These are phyloP conservation scores for Populus simonii DNA, from an alignment of 345 rosid species.

Conservation along the genomic window DNA sequence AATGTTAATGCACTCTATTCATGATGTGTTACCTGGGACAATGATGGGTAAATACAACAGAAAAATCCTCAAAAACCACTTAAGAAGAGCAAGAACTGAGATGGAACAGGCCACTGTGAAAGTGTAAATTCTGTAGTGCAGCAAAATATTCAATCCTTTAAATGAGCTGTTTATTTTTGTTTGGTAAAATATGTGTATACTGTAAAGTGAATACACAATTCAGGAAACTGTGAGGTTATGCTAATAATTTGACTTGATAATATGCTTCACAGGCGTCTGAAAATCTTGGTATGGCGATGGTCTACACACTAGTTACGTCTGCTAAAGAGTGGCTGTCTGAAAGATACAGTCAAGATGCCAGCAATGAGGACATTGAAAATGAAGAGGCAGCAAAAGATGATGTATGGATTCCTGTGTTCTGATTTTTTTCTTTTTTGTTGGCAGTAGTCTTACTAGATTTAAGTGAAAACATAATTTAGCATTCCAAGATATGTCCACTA, in stretches of 20 bases:
- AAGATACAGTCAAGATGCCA: slow-evolving; percentile 58
- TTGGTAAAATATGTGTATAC: neutral
- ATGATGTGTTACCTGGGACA: neutral
- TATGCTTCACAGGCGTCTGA: slow-evolving; percentile 63
- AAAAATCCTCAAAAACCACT: neutral
- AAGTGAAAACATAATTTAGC: neutral
- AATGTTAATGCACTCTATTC: neutral
- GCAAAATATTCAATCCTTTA: neutral
- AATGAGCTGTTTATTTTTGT: neutral
- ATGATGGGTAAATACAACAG: neutral
- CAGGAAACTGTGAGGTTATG: slow-evolving; percentile 2
- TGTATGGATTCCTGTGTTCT: slow-evolving; percentile 38
- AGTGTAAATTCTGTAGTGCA: neutral
- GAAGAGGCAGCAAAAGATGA: slow-evolving; percentile 78
- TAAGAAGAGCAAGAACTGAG: neutral
- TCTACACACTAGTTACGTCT: slow-evolving; percentile 81
- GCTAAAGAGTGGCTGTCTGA: slow-evolving; percentile 94
- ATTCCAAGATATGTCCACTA: neutral
- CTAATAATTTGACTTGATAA: slow-evolving; percentile 9
- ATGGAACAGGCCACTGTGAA: neutral
- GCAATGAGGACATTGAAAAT: slow-evolving; percentile 36
- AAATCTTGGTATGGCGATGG: slow-evolving; percentile 98
- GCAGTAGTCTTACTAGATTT: slow-evolving; percentile 3
- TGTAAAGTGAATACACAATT: slow-evolving; percentile 4
- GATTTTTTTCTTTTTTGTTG: neutral